phyloP scores from a whole-genome alignment of 768 basidiomycete species.

The Tulasnella sp. region DNA sequence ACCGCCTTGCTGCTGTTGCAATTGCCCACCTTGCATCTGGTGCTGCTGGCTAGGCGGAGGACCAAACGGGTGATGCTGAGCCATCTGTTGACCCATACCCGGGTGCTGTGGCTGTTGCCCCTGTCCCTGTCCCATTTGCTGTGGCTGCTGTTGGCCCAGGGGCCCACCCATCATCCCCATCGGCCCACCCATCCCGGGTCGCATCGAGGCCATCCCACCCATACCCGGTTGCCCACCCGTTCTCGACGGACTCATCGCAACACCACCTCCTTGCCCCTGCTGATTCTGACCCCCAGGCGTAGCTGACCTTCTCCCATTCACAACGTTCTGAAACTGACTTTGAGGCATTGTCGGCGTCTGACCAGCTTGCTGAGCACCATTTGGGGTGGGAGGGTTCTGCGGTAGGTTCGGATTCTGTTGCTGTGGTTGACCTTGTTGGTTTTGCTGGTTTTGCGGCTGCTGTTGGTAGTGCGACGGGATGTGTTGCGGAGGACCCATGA shows the following conservation, averaged over 20 bases:
- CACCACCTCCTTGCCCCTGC: background rate
- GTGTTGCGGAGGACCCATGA: no score
- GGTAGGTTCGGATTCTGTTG: background rate
- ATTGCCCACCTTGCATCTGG: background rate
- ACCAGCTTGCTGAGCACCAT: background rate
- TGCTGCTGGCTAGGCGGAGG: background rate
- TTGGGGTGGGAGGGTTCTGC: background rate
- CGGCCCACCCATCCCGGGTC: no score
- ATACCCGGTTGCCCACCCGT: background rate
- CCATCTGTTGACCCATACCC: background rate
- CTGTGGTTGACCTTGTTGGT: no score
- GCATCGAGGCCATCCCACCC: no score
- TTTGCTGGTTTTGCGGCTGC: no score
- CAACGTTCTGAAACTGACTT: background rate
- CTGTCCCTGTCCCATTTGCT: no score
- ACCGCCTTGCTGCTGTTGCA: background rate
- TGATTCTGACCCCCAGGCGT: constrained; percentile 6
- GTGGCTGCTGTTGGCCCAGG: no score
- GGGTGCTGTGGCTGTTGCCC: background rate
- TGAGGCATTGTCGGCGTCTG: background rate
- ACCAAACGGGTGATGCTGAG: background rate
- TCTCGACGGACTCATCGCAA: constrained; percentile 8
- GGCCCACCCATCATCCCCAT: no score
- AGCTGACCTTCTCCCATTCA: background rate
- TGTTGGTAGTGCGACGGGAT: no score